phyloP scores from a whole-genome alignment of 495 filamentous ascomycete genomes.

The Penicillium steckii region DNA sequence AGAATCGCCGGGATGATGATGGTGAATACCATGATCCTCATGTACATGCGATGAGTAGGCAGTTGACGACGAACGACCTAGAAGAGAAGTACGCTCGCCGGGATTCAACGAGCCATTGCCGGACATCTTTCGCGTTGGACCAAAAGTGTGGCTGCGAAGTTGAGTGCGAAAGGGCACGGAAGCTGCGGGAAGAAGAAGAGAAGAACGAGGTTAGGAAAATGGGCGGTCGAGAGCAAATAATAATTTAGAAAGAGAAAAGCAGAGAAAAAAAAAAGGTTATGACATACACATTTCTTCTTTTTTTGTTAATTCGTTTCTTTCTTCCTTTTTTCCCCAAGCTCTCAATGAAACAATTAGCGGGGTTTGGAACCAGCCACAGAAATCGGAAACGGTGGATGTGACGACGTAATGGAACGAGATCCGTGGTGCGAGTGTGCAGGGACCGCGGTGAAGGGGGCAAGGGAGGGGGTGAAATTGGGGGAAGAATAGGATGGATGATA shows the following conservation, averaged over 20 bases:
- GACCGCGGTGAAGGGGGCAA: not conserved
- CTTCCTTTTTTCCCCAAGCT: conserved; percentile 12
- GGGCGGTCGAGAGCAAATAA: not conserved
- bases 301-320: not conserved
- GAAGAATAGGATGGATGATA: not conserved
- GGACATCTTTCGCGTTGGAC: conserved; percentile 34
- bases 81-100: conserved; percentile 33
- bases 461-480: not conserved
- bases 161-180: conserved; percentile 28
- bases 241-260: conserved; percentile 2
- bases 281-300: conserved; percentile 17
- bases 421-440: conserved; percentile 5
- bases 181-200: conserved; percentile 17
- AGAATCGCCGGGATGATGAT: conserved; percentile 35
- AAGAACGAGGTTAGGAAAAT: not conserved
- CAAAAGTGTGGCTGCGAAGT: conserved; percentile 36
- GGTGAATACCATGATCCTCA: conserved; percentile 8
- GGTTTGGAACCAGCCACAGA: conserved; percentile 21
- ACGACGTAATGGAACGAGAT: conserved; percentile 9
- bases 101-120: conserved; percentile 30
- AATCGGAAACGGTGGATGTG: conserved; percentile 2
- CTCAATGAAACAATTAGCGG: conserved; percentile 10
- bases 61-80: conserved; percentile 25
- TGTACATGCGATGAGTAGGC: conserved; percentile 15
- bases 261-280: conserved; percentile 4